These are phyloP conservation scores for Botrytis aclada DNA, from an alignment of 2,329 filamentous ascomycete genomes.

Conservation along the genomic window DNA sequence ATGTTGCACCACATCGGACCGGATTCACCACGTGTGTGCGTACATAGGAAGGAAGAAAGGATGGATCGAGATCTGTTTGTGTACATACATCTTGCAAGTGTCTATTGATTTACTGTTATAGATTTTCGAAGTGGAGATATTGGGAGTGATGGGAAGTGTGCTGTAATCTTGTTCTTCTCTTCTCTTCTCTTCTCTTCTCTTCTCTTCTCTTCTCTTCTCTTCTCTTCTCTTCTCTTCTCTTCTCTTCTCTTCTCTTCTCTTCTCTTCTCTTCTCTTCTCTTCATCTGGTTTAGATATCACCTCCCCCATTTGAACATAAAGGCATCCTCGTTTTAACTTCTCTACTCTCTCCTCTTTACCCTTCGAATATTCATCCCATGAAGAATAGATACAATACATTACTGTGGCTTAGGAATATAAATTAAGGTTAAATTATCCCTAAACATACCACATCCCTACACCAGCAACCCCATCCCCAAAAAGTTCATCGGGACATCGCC, in stretches of 20 bases:
- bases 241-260: not conserved
- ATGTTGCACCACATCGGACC: not conserved
- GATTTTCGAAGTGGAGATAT: not conserved
- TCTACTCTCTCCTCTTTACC: not conserved
- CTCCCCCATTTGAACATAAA: not conserved
- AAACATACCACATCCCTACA: not conserved
- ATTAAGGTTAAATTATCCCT: not conserved
- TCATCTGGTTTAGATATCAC: not conserved
- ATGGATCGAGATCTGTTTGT: not conserved
- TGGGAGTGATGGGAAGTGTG: not conserved
- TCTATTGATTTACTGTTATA: not conserved
- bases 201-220: not conserved
- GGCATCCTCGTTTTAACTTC: not conserved
- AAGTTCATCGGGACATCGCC: not conserved
- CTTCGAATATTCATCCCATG: not conserved
- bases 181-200: not conserved
- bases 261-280: not conserved
- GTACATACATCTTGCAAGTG: not conserved
- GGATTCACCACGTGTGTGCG: not conserved
- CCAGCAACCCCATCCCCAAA: not conserved
- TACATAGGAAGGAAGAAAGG: not conserved
- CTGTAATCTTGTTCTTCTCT: not conserved
- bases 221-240: not conserved
- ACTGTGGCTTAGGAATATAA: not conserved
- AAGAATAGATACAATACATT: accelerated